Conservation (phyloP, 768 basidiomycete genomes). For the Tulasnella sp. region DNA sequence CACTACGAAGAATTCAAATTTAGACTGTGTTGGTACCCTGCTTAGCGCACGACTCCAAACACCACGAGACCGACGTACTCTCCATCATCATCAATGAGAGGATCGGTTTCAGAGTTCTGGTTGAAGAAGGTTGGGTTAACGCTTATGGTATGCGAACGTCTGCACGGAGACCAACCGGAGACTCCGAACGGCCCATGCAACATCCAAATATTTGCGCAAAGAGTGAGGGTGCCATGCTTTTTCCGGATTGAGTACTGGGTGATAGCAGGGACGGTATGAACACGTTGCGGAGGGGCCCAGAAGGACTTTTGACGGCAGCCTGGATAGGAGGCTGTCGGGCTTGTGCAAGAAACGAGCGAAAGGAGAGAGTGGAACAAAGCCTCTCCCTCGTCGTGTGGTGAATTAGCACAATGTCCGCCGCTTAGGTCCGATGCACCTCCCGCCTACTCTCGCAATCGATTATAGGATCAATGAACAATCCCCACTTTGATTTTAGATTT, state of each 20-base stretch:
- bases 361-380: background rate
- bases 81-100: slow-evolving; percentile 14
- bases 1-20: slow-evolving; percentile 6
- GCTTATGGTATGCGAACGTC: background rate
- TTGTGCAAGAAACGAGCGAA: slow-evolving; percentile 13
- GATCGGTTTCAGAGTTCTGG: background rate
- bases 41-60: background rate
- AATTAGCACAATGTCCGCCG: background rate
- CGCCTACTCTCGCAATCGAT: background rate
- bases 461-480: too few relatives aligned
- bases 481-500: too few relatives aligned
- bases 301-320: slow-evolving; percentile 9
- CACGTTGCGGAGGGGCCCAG: slow-evolving; percentile 7
- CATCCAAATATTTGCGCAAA: slow-evolving; percentile 7
- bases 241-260: background rate
- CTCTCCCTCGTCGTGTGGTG: background rate
- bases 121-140: background rate
- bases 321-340: slow-evolving; percentile 13
- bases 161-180: background rate
- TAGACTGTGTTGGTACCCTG: slow-evolving; percentile 10
- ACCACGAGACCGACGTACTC: background rate
- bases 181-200: slow-evolving; percentile 4
- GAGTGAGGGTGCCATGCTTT: slow-evolving; percentile 5
- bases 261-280: background rate
- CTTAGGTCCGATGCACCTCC: background rate